Evolutionary conservation across 805 yeast species (phyloP), one percentile per base, ranked within the genome.

Genomic region (Cyberlindnera petersonii): DNA sequence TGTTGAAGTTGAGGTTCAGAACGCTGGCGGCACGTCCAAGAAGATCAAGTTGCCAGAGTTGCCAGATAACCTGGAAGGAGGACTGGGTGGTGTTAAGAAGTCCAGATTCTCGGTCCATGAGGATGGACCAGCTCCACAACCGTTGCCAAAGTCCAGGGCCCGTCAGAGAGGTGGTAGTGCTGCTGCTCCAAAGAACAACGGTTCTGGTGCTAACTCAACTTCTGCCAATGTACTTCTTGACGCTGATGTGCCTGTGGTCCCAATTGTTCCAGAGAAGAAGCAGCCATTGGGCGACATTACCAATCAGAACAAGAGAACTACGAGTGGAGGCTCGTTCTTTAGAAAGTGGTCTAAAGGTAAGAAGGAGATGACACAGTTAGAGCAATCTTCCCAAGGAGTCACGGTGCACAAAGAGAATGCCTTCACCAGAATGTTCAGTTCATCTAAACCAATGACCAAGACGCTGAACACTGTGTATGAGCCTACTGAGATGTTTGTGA

Each of bases 401-500:
- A 19, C 7, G 47, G 48, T 35, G 17, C 38, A 8, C 26, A 33
- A 46, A 43, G 38, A 49, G 55, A 27, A 51, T 52, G 34, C 51
- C 6, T 45, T 66, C 42, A 60, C 65, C 47, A 55, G 65, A 31
- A 58, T 64, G 37, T 58, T 66, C 32, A 44, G 49, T 18, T 43
- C 46, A 5, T 40, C 51, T 21, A 49, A 35, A 14, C 43, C 53
- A n/a, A 29, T 30, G 13, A 36, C 43, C 14, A 54, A 56, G 29
- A 43, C 65, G 4, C 43, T 58, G 27, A 58, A 65, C 14, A 56
- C 56, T 7, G 61, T 65, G 8, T 51, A 59, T 31, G 59, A 48
- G 26, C 56, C 64, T 42, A 71, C 65, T 20, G 86, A 82, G 55
- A 70, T 82, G 70, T 72, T 74, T 44, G 75, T 76, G 31, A 86